Percentiles rank a stretch among this genome's conserved stretches.
Evolutionary conservation across 345 rosid species (phyloP).

Genomic region (Erucastrum elatum): DNA sequence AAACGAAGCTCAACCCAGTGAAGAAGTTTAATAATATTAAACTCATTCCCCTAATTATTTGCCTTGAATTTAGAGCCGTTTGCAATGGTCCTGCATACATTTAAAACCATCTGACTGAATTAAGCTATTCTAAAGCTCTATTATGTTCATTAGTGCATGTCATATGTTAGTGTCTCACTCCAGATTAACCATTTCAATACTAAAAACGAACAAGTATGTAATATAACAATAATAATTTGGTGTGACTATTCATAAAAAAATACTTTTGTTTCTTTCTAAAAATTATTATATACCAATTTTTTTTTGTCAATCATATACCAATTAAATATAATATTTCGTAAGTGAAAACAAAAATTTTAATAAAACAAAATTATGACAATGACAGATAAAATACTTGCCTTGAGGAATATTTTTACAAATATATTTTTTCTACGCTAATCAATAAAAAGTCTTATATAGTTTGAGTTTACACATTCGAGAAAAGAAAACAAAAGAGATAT

Average conservation of each 20-base stretch:
- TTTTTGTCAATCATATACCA: background rate
- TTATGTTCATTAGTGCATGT: conserved; percentile 20
- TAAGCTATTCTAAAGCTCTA: conserved; percentile 6
- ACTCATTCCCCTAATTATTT: conserved; percentile 32
- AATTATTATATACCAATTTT: background rate
- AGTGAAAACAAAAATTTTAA: background rate
- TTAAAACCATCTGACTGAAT: conserved; percentile 10
- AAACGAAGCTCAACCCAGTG: background rate
- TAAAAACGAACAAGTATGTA: background rate
- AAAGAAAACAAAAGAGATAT: conserved; percentile 20
- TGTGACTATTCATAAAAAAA: background rate
- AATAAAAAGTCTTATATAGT: background rate
- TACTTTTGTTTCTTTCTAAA: background rate
- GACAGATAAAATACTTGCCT: background rate
- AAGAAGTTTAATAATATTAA: conserved; percentile 23
- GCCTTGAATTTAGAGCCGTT: conserved; percentile 13
- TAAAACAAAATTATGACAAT: conserved; percentile 2
- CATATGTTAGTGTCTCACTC: background rate
- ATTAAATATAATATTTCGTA: background rate
- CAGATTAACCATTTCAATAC: background rate
- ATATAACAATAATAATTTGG: background rate
- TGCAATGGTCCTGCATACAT: conserved; percentile 2
- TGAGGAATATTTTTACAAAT: background rate
- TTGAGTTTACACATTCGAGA: background rate
- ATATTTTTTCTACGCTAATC: background rate